These are phyloP conservation scores for Rhodamnia rubescens DNA, from an alignment of 345 rosid species.

Conservation along the genomic window DNA sequence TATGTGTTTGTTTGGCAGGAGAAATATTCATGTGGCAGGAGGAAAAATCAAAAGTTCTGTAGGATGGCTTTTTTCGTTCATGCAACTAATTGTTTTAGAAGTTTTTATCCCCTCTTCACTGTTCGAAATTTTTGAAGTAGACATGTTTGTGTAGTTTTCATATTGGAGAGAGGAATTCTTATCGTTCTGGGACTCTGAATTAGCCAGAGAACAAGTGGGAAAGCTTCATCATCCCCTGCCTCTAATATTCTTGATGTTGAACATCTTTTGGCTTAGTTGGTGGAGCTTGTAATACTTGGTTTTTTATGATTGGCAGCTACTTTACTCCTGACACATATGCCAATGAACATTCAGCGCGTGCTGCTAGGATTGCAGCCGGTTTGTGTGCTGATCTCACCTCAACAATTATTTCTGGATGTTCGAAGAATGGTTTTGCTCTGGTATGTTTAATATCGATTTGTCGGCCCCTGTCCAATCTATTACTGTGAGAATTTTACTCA, in stretches of 20 bases:
- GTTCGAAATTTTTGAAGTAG: background rate
- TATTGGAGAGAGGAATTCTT: background rate
- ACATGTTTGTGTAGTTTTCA: background rate
- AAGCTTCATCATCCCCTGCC: background rate
- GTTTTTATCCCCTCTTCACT: background rate
- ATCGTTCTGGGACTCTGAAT: background rate
- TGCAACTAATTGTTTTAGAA: background rate
- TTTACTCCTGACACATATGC: conserved; percentile 97
- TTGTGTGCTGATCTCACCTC: conserved; percentile 93
- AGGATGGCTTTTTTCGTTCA: background rate
- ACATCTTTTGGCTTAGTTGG: background rate
- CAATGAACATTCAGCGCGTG: conserved; percentile 90
- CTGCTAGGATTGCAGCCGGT: conserved; percentile 99
- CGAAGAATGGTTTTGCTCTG: conserved; percentile 94
- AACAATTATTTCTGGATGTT: conserved; percentile 59
- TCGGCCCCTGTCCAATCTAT: background rate
- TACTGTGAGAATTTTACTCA: background rate
- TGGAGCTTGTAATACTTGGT: background rate
- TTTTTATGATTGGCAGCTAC: conserved; percentile 44
- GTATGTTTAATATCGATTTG: conserved; percentile 26
- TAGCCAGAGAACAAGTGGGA: background rate
- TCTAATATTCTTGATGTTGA: background rate
- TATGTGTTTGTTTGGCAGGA: background rate
- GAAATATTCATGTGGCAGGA: background rate
- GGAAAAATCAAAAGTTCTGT: background rate